Evolutionary conservation across 768 basidiomycete species (phyloP).

Genomic region (Calvatia gigantea): DNA sequence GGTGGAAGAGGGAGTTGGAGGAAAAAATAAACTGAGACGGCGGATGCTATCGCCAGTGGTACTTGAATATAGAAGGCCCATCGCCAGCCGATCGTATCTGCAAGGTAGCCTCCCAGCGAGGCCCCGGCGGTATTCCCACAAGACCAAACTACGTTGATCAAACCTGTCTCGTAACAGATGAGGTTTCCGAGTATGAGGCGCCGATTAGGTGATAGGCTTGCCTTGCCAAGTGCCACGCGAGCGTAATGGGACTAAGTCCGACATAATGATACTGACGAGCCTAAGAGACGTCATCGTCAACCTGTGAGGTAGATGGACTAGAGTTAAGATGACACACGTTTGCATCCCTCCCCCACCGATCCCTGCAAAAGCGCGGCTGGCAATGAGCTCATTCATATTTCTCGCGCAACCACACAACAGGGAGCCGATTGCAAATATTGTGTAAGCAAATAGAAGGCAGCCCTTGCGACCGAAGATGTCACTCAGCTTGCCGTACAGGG

Average conservation of each 20-base stretch:
- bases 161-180: constrained; percentile 26
- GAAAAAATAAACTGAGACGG: constrained; percentile 46
- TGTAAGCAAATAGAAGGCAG: constrained; percentile 54
- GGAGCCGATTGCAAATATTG: constrained; percentile 50
- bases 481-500: constrained; percentile 61
- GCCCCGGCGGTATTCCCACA: constrained; percentile 57
- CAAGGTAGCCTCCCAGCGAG: constrained; percentile 58
- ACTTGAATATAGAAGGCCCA: constrained; percentile 66
- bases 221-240: constrained; percentile 72
- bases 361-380: constrained; percentile 51
- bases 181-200: not conserved
- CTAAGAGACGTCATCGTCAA: constrained; percentile 24
- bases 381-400: constrained; percentile 52
- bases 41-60: constrained; percentile 51
- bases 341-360: constrained; percentile 63
- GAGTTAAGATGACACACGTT: constrained; percentile 37
- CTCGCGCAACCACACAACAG: constrained; percentile 50
- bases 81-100: constrained; percentile 66
- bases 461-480: constrained; percentile 63
- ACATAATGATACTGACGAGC: constrained; percentile 61
- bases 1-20: constrained; percentile 49
- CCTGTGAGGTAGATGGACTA: not conserved
- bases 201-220: constrained; percentile 12
- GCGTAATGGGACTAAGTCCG: constrained; percentile 60
- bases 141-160: constrained; percentile 59